Percentiles rank a stretch among this genome's conserved stretches.
phyloP scores from a whole-genome alignment of 345 rosid species.

The Erucastrum elatum region DNA sequence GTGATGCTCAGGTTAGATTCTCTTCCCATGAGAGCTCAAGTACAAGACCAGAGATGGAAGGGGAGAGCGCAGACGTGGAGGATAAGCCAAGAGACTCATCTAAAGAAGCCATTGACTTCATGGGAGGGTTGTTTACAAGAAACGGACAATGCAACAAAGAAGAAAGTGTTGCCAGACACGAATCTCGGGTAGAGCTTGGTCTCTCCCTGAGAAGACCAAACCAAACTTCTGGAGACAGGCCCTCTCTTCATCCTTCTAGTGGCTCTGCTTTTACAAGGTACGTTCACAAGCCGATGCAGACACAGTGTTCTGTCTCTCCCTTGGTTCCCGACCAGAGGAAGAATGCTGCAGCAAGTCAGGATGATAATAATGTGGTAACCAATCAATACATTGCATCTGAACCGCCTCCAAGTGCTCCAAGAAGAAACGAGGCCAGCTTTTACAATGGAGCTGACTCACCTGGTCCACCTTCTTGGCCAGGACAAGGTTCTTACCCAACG shows the following conservation, averaged over 20 bases:
- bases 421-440: slow-evolving; percentile 34
- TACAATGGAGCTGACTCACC: slow-evolving; percentile 20
- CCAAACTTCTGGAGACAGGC: slow-evolving; percentile 29
- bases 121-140: slow-evolving; percentile 52
- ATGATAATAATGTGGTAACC: slow-evolving; percentile 16
- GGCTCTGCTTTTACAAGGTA: slow-evolving; percentile 86
- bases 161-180: slow-evolving; percentile 40
- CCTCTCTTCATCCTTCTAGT: slow-evolving; percentile 64
- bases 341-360: slow-evolving; percentile 18
- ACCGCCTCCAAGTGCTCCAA: slow-evolving; percentile 49
- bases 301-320: slow-evolving; percentile 42
- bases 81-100: slow-evolving; percentile 17
- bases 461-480: slow-evolving; percentile 43
- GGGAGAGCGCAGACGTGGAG: slow-evolving; percentile 52
- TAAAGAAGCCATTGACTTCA: slow-evolving; percentile 74
- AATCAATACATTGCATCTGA: slow-evolving; percentile 42
- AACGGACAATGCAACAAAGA: slow-evolving; percentile 25
- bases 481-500: slow-evolving; percentile 47
- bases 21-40: slow-evolving; percentile 59
- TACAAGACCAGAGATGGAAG: slow-evolving; percentile 68
- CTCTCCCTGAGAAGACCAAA: slow-evolving; percentile 71
- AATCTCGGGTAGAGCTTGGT: slow-evolving; percentile 56
- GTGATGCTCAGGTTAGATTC: slow-evolving; percentile 56
- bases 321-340: slow-evolving; percentile 24
- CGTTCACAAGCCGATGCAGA: slow-evolving; percentile 48